Percentiles rank a stretch among this genome's conserved stretches.
Conservation (phyloP, 2,329 filamentous ascomycete genomes). For the Aureobasidium sp. region DNA sequence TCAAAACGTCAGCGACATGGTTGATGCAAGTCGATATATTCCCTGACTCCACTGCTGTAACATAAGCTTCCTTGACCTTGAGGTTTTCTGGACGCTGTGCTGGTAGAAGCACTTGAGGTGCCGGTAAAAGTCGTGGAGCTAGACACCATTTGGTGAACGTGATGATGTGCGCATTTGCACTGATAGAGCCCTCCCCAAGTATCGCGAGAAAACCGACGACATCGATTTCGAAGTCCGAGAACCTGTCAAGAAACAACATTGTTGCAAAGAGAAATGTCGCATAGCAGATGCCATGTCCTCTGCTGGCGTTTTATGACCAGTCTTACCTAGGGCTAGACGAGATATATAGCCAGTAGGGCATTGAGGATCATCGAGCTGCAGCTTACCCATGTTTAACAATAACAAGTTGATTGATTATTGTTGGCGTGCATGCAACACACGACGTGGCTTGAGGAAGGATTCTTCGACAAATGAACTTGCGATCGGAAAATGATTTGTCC, state of each 20-base stretch:
- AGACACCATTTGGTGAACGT: conserved; percentile 45
- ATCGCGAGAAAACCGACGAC: conserved; percentile 52
- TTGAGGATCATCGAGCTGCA: too few relatives aligned
- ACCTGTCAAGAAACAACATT: conserved; percentile 18
- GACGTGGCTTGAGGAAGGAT: too few relatives aligned
- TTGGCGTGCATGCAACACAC: too few relatives aligned
- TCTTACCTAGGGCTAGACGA: too few relatives aligned
- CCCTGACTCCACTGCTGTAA: conserved; percentile 42
- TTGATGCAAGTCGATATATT: conserved; percentile 42
- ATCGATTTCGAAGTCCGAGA: conserved; percentile 43
- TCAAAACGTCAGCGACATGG: conserved; percentile 43
- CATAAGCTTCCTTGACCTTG: conserved; percentile 34
- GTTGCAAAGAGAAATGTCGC: background rate
- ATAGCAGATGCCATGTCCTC: too few relatives aligned
- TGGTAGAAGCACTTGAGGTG: conserved; percentile 44
- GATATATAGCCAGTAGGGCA: too few relatives aligned
- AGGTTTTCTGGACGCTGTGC: conserved; percentile 39
- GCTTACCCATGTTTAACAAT: too few relatives aligned
- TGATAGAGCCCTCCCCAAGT: conserved; percentile 45
- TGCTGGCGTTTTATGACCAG: too few relatives aligned
- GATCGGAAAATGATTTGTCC: too few relatives aligned
- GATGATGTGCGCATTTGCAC: conserved; percentile 45
- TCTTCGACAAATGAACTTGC: too few relatives aligned
- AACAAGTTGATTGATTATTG: too few relatives aligned
- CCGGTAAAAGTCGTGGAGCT: conserved; percentile 44